phyloP scores from a whole-genome alignment of 768 basidiomycete genomes.

The Saitozyma podzolica region DNA sequence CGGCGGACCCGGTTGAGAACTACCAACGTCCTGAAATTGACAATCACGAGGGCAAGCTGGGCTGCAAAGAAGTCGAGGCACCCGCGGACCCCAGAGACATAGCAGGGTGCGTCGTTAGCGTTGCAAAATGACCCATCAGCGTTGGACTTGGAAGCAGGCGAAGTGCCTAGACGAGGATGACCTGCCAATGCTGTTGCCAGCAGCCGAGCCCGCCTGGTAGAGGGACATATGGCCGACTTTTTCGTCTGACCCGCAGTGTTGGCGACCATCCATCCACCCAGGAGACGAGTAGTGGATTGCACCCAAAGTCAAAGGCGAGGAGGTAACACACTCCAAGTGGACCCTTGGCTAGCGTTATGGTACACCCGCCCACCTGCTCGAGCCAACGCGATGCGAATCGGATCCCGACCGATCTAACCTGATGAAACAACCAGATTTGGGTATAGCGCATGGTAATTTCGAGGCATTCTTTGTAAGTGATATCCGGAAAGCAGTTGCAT shows the following conservation, averaged over 20 bases:
- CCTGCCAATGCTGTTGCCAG: constrained; percentile 47
- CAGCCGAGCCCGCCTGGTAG: constrained; percentile 37
- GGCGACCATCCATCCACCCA: constrained; percentile 51
- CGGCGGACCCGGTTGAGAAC: background rate
- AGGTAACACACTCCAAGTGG: constrained; percentile 50
- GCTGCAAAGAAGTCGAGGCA: too few relatives aligned
- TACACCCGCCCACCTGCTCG: too few relatives aligned
- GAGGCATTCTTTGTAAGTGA: too few relatives aligned
- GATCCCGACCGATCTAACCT: constrained; percentile 27
- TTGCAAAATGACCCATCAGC: constrained; percentile 51
- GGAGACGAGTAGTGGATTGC: constrained; percentile 48
- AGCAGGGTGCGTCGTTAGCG: too few relatives aligned
- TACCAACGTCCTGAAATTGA: too few relatives aligned
- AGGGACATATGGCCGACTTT: constrained; percentile 30
- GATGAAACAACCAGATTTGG: constrained; percentile 12
- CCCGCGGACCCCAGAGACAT: too few relatives aligned
- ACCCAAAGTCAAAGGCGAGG: constrained; percentile 48
- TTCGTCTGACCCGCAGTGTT: constrained; percentile 48
- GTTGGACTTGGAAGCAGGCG: too few relatives aligned
- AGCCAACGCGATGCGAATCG: too few relatives aligned
- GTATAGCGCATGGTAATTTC: constrained; percentile 45
- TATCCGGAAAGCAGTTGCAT: too few relatives aligned
- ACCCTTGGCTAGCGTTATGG: too few relatives aligned
- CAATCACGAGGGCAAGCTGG: too few relatives aligned
- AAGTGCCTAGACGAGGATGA: too few relatives aligned